Evolutionary conservation across 1,284 basidiomycete genomes (phyloP).

Genomic region (Apiotrichum gracile): DNA sequence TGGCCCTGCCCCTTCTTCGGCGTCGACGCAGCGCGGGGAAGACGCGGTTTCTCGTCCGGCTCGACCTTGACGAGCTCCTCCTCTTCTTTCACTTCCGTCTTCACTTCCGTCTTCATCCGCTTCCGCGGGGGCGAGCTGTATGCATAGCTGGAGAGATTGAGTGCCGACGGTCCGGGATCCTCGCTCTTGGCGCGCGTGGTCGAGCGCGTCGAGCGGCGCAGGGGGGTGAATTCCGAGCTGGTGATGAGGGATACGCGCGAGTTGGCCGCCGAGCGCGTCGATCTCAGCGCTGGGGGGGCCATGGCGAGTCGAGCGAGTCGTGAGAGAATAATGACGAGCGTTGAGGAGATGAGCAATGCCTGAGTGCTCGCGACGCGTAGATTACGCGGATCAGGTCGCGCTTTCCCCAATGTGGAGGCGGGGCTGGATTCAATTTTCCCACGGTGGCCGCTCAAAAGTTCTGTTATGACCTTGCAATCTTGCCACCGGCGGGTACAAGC

Average conservation of each 20-base stretch:
- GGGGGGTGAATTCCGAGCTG: conserved; percentile 14
- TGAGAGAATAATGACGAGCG: too few relatives aligned
- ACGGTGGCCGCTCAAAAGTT: conserved; percentile 14
- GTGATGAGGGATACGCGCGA: conserved; percentile 15
- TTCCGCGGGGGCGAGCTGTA: conserved; percentile 12
- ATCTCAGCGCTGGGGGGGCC: not conserved
- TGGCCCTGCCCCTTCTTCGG: conserved; percentile 37
- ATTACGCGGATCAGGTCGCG: too few relatives aligned
- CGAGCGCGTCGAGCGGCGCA: conserved; percentile 22
- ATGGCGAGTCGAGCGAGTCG: not conserved
- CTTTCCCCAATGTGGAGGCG: too few relatives aligned
- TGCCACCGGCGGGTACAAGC: not conserved
- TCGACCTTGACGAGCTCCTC: conserved; percentile 10
- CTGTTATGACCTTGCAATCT: not conserved
- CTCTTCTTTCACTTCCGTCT: not conserved
- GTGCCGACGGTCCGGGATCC: not conserved
- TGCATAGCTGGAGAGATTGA: conserved; percentile 20
- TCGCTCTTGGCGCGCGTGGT: not conserved
- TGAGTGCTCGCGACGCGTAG: too few relatives aligned
- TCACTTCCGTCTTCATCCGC: conserved; percentile 5
- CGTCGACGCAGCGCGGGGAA: not conserved
- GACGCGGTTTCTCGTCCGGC: not conserved
- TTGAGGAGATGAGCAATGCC: too few relatives aligned
- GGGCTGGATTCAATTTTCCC: conserved; percentile 10
- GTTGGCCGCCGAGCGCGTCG: conserved; percentile 13